Conservation (phyloP, 805 yeast species). For the Monosporozyma solicola region DNA sequence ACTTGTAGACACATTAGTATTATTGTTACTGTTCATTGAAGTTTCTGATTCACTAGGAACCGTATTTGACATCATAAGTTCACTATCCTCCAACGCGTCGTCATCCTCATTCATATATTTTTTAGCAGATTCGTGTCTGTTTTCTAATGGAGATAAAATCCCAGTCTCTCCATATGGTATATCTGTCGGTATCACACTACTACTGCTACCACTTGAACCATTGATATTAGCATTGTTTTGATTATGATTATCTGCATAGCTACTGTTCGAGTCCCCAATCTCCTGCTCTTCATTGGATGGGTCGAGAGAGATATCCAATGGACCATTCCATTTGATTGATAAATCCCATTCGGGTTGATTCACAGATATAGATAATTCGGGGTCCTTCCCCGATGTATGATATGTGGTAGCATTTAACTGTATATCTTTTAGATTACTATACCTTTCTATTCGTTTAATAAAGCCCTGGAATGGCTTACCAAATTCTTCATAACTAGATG, state of each 20-base stretch:
- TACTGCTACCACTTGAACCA: background rate
- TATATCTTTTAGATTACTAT: slow-evolving; percentile 43
- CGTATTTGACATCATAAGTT: background rate
- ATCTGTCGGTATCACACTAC: background rate
- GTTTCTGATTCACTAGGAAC: background rate
- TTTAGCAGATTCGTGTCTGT: background rate
- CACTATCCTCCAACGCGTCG: background rate
- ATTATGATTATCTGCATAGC: background rate
- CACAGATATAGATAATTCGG: slow-evolving; percentile 19
- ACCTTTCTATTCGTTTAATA: slow-evolving; percentile 59
- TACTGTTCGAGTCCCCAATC: background rate
- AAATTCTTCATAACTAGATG: slow-evolving; percentile 24
- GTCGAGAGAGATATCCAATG: slow-evolving; percentile 18
- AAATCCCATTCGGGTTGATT: slow-evolving; percentile 29
- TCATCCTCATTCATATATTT: background rate
- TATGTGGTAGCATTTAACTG: slow-evolving; percentile 36
- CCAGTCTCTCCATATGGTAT: background rate
- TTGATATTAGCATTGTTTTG: background rate
- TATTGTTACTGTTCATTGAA: background rate
- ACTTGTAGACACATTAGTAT: background rate
- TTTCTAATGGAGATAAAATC: background rate
- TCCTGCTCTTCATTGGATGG: slow-evolving; percentile 2
- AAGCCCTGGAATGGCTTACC: slow-evolving; percentile 40
- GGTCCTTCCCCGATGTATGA: background rate
- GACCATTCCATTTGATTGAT: slow-evolving; percentile 30